Conservation (phyloP, 495 filamentous ascomycete genomes). For the Aspergillus nidulans region DNA sequence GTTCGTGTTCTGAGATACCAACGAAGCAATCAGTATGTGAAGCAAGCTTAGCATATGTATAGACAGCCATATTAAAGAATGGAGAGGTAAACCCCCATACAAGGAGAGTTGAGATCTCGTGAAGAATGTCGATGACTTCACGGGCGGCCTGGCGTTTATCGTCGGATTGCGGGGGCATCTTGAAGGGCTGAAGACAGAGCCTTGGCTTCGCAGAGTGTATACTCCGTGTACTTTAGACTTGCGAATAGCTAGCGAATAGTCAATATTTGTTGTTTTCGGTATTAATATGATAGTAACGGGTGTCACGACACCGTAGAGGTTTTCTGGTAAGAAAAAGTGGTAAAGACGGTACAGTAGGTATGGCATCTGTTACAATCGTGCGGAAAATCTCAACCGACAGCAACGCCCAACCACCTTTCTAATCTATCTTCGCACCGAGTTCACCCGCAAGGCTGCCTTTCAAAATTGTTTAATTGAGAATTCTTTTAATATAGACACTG, state of each 20-base stretch:
- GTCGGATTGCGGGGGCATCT: conserved; percentile 42
- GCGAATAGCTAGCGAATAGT: neutral
- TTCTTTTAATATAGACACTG: neutral
- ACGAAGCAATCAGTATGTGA: conserved; percentile 1
- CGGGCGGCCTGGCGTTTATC: conserved; percentile 87
- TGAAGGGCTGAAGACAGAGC: neutral
- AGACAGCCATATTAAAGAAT: conserved; percentile 8
- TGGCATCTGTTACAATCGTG: neutral
- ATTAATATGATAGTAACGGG: no score
- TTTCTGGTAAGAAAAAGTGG: no score
- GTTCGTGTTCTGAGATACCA: conserved; percentile 65
- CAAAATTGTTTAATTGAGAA: no score
- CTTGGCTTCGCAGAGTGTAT: neutral
- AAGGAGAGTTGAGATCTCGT: conserved; percentile 87
- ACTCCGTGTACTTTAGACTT: neutral
- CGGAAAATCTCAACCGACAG: neutral
- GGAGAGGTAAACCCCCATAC: conserved; percentile 42
- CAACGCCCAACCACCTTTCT: neutral
- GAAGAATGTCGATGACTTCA: conserved; percentile 91
- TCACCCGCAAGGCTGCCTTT: no score
- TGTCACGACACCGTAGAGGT: no score
- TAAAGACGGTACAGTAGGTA: neutral
- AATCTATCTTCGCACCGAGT: no score
- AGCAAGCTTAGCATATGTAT: neutral
- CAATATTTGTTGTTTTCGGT: neutral